Base-by-base conservation (phyloP, 805 yeast genomes). In the Yarrowia phangngaensis region DNA sequence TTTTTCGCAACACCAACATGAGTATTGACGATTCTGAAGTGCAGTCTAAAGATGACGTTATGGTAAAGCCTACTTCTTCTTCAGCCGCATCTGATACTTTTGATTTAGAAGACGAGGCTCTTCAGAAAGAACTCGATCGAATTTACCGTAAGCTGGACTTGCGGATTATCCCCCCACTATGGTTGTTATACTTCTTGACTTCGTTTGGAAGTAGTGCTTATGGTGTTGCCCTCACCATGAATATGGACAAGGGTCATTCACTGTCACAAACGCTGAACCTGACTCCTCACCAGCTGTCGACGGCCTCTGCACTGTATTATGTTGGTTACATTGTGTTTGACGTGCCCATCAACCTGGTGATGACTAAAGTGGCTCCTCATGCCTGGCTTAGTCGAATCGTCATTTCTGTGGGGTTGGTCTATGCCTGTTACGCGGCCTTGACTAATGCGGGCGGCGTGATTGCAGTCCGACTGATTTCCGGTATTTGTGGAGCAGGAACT, bases 291-390 rank as follows among this genome's bases (percentile, higher is more conserved):
- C 76, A 84, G 54, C 72, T 75, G 0, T 76, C 89, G 2, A 75
- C 82, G 1, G 94, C 95, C 2, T 78, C 84, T 15, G 92, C 95
- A 0, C 70, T 86, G 31, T 81, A 82, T 68, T 84, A 78, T 58
- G 95, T 86, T 13, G 95, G 89, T 4, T 84, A 76, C 62, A 84
- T 86, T 55, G 68, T 86, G 31, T 86, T 86, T 60, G 95, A 86
- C 64, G 79, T 86, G 26, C 95, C 95, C 24, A 84, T 84, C 89
- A 86, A 86, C 64, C 70, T 86, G 56, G 67, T 78, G 43, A 84
- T 86, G 94, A 85, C 94, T n/a, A 70, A 72, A 50, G 73, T 84
- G 7, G 80, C 88, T 17, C 95, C 95, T 2, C 92, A 86, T 57
- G 74, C 82, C 1, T 86, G 95, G 95, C 67, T 86, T 54, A 71